Percentiles rank a stretch among this genome's conserved stretches.
These are phyloP conservation scores for Irineochytrium annulatum DNA, from an alignment of 192 early-diverging fungal genomes.

Conservation along the genomic window DNA sequence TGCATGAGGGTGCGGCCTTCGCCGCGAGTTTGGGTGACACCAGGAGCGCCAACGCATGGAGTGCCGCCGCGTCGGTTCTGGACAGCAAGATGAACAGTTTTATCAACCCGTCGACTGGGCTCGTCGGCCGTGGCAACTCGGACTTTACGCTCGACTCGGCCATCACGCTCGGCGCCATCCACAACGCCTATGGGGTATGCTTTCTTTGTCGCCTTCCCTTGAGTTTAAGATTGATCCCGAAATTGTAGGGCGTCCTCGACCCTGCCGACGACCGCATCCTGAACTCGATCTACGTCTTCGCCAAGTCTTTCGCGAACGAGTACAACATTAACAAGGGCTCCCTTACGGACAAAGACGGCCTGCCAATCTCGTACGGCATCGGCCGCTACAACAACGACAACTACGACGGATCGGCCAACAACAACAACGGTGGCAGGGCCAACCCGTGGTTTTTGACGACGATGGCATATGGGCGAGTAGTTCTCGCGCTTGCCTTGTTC, in stretches of 20 bases:
- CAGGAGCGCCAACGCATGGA: slow-evolving; percentile 33
- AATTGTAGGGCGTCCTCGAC: neutral
- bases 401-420: slow-evolving; percentile 56
- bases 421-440: slow-evolving; percentile 37
- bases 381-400: slow-evolving; percentile 72
- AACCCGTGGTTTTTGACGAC: slow-evolving; percentile 75
- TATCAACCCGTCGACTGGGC: slow-evolving; percentile 44
- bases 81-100: slow-evolving; percentile 31
- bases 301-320: slow-evolving; percentile 21
- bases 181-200: slow-evolving; percentile 22
- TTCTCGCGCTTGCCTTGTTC: neutral
- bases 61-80: slow-evolving; percentile 33
- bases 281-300: slow-evolving; percentile 7
- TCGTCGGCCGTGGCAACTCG: slow-evolving; percentile 43
- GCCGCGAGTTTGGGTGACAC: slow-evolving; percentile 36
- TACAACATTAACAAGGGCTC: slow-evolving; percentile 63
- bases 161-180: slow-evolving; percentile 51
- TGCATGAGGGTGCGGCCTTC: slow-evolving; percentile 53
- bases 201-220: too few species aligned
- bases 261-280: slow-evolving; percentile 10
- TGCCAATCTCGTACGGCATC: slow-evolving; percentile 40
- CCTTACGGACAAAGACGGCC: slow-evolving; percentile 35
- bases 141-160: slow-evolving; percentile 50
- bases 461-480: neutral
- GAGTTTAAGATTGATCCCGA: too few species aligned